Evolutionary conservation across 345 rosid species (phyloP).

Genomic region (Barbarea vulgaris): DNA sequence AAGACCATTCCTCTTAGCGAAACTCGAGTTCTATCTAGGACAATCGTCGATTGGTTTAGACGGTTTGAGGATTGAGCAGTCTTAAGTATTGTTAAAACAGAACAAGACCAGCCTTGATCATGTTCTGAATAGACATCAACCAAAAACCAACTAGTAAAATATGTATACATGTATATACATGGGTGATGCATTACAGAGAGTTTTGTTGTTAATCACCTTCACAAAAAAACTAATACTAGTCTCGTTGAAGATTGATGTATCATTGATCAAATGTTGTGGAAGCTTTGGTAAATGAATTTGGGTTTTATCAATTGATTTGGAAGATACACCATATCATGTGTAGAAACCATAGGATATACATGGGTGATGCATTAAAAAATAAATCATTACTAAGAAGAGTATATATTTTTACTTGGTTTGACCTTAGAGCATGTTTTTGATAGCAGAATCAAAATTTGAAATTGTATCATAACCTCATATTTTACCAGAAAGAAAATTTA

Average conservation of each 20-base stretch:
- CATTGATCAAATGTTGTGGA: background rate
- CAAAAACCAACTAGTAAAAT: background rate
- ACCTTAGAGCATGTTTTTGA: no score
- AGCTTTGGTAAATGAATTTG: background rate
- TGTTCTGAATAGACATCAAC: background rate
- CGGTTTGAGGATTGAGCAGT: slow-evolving; percentile 53
- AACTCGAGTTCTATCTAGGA: slow-evolving; percentile 64
- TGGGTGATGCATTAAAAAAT: no score
- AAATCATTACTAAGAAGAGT: no score
- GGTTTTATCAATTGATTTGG: background rate
- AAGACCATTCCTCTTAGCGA: slow-evolving; percentile 75
- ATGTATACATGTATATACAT: background rate
- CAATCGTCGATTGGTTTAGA: slow-evolving; percentile 74
- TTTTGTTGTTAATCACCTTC: background rate
- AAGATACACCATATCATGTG: no score
- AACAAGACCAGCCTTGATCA: slow-evolving; percentile 1
- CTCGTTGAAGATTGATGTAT: background rate
- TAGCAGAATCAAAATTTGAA: no score
- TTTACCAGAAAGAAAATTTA: no score
- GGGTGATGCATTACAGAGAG: background rate
- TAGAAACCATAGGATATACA: background rate
- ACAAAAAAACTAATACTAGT: background rate
- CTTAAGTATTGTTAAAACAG: slow-evolving; percentile 1
- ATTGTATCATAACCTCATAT: no score
- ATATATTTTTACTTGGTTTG: no score